Percentiles rank a stretch among this genome's conserved stretches.
Conservation (phyloP, 202 grass and related monocot species). For the Elaeis oleifera region DNA sequence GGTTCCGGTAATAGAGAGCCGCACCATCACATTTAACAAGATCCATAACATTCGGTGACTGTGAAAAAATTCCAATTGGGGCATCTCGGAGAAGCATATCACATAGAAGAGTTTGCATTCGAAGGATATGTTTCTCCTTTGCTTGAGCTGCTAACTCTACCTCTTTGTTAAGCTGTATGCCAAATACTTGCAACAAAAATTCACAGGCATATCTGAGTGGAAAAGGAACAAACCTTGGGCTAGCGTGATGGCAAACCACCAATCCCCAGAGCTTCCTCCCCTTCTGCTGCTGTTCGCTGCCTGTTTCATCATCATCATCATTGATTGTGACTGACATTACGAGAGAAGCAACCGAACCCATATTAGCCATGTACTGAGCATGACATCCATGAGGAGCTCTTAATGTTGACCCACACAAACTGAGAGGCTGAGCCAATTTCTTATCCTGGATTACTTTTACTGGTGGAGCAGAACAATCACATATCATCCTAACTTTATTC, state of each 20-base stretch:
- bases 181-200: slow-evolving; percentile 92
- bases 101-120: slow-evolving; percentile 79
- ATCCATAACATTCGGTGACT: slow-evolving; percentile 89
- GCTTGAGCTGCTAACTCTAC: slow-evolving; percentile 73
- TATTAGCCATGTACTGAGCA: slow-evolving; percentile 93
- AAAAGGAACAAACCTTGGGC: slow-evolving; percentile 85
- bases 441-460: slow-evolving; percentile 78
- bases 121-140: slow-evolving; percentile 90
- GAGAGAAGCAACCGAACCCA: slow-evolving; percentile 80
- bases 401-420: slow-evolving; percentile 65
- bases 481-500: slow-evolving; percentile 95
- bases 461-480: slow-evolving; percentile 47
- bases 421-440: slow-evolving; percentile 52
- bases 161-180: slow-evolving; percentile 88
- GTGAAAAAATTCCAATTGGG: slow-evolving; percentile 86
- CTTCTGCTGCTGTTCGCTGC: slow-evolving; percentile 43
- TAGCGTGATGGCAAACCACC: slow-evolving; percentile 86
- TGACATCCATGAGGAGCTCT: slow-evolving; percentile 87
- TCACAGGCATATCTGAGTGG: slow-evolving; percentile 94
- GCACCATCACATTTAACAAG: slow-evolving; percentile 84
- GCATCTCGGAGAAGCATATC: slow-evolving; percentile 92
- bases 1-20: slow-evolving; percentile 73
- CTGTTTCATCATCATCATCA: slow-evolving; percentile 55
- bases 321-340: slow-evolving; percentile 87
- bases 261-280: slow-evolving; percentile 85